Base-by-base conservation (phyloP, 2,329 filamentous ascomycete species). In the Microsporum audouinii region DNA sequence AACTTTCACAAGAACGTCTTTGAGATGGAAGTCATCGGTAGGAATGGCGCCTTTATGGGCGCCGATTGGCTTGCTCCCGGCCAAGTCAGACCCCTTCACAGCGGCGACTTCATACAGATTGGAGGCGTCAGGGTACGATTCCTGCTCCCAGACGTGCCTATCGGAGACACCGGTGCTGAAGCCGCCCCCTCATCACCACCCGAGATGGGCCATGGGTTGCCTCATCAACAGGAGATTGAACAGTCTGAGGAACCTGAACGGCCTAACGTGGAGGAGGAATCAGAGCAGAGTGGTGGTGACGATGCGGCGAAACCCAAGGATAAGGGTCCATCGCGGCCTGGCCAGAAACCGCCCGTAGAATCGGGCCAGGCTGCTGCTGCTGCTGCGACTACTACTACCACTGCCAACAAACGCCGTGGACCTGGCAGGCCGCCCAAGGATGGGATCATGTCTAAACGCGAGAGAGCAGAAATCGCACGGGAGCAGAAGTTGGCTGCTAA, bases 361-460 rank as follows among this genome's bases (percentile, higher is more conserved):
- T 67, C 27, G 67, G 70, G 59, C 60, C 69, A 49, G 58, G 68
- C 49, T 64, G 17, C 17, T 17, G 17, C 17, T 17, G 17, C 17
- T 17, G 17, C 17, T 17, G 17, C 17, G 17, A 17, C 17, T 23
- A 23, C 17, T 23, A 23, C 17, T 23, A 23, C 17, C 17, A 23
- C 17, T 23, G 74, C 74, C 59, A 75, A 78, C 7, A 71, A 72
- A 55, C 74, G 74, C 55, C 72, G 77, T 55, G 84, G 84, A 51
- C 84, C 84, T 59, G 84, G 84, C 59, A 77, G 84, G 57, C 84
- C 84, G 49, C 84, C 84, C 7, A 86, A 86, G 73, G 83, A 86
- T 68, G 84, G 84, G 23, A 79, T 86, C 68, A 84, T 86, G 78
- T 86, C 84, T 3, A 86, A 85, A 68, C 79, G 84, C 57, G 83